These are phyloP conservation scores for Penicillium atrosanguineum DNA, from an alignment of 495 filamentous ascomycete species.

Conservation along the genomic window DNA sequence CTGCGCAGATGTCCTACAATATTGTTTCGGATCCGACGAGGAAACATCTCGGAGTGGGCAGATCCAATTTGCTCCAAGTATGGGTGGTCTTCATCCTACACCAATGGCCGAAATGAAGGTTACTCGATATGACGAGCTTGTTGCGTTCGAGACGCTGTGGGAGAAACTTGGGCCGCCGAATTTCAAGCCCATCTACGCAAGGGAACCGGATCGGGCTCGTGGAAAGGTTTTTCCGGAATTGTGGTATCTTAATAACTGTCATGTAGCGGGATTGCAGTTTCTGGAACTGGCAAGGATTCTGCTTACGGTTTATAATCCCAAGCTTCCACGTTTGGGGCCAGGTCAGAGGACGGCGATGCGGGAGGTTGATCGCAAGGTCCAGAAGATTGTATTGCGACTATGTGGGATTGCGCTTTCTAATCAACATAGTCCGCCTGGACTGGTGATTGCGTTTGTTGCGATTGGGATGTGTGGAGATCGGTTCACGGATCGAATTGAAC, in stretches of 20 bases:
- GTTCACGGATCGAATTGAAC: conserved; percentile 25
- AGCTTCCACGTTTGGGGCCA: conserved; percentile 31
- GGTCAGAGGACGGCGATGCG: conserved; percentile 19
- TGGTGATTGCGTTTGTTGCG: conserved; percentile 25
- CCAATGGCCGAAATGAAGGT: conserved; percentile 9
- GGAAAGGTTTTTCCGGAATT: conserved; percentile 36
- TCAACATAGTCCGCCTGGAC: conserved; percentile 23
- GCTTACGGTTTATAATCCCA: conserved; percentile 41
- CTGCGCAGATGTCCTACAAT: conserved; percentile 32
- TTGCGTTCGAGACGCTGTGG: conserved; percentile 19
- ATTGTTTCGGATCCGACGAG: conserved; percentile 23
- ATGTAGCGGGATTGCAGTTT: conserved; percentile 36
- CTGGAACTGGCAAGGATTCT: conserved; percentile 38
- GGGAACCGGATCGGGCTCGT: conserved; percentile 15
- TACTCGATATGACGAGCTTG: conserved; percentile 19
- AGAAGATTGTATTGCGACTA: conserved; percentile 25
- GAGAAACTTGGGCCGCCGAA: conserved; percentile 12
- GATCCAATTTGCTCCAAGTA: conserved; percentile 6
- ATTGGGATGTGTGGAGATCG: conserved; percentile 34
- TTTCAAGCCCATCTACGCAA: conserved; percentile 25
- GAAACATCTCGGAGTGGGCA: conserved; percentile 3
- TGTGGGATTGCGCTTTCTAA: conserved; percentile 33
- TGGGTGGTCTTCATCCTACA: conserved; percentile 1
- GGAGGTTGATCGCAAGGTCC: conserved; percentile 16
- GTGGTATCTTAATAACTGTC: conserved; percentile 37